Conservation (phyloP, 805 yeast genomes). For the Ogataea pini region DNA sequence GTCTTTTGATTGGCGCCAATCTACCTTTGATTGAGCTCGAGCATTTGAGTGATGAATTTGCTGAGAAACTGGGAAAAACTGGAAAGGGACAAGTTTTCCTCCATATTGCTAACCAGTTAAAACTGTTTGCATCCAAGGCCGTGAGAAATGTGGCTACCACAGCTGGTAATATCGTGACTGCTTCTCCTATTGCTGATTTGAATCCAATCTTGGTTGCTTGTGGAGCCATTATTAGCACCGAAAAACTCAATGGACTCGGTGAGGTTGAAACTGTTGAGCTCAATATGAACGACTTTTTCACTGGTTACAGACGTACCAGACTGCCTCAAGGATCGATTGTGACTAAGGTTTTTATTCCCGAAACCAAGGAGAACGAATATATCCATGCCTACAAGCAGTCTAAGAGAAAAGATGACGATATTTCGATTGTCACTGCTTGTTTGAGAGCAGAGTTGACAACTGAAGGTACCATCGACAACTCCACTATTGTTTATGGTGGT, state of each 20-base stretch:
- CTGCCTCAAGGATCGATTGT: constrained; percentile 40
- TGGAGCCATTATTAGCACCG: constrained; percentile 40
- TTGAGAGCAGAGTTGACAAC: constrained; percentile 31
- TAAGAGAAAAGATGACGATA: constrained; percentile 51
- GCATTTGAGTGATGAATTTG: constrained; percentile 35
- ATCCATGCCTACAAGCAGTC: constrained; percentile 46
- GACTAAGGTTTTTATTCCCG: constrained; percentile 42
- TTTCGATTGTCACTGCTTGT: constrained; percentile 49
- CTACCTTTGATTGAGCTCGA: constrained; percentile 43
- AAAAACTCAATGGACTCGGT: constrained; percentile 32
- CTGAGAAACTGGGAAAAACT: constrained; percentile 22
- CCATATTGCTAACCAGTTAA: constrained; percentile 43
- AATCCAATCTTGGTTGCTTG: constrained; percentile 47
- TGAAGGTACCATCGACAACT: constrained; percentile 30
- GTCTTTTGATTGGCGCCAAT: constrained; percentile 46
- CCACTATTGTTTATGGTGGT: constrained; percentile 46
- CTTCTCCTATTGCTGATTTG: constrained; percentile 50
- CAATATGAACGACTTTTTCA: constrained; percentile 43
- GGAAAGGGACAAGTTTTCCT: constrained; percentile 37
- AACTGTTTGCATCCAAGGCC: constrained; percentile 50
- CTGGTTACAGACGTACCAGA: constrained; percentile 43
- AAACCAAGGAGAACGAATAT: constrained; percentile 37
- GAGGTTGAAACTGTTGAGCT: constrained; percentile 28
- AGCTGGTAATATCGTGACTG: constrained; percentile 51
- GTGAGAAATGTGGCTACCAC: constrained; percentile 52